These are phyloP conservation scores for Starmerella vaccinii DNA, from an alignment of 805 yeast genomes.

Conservation along the genomic window DNA sequence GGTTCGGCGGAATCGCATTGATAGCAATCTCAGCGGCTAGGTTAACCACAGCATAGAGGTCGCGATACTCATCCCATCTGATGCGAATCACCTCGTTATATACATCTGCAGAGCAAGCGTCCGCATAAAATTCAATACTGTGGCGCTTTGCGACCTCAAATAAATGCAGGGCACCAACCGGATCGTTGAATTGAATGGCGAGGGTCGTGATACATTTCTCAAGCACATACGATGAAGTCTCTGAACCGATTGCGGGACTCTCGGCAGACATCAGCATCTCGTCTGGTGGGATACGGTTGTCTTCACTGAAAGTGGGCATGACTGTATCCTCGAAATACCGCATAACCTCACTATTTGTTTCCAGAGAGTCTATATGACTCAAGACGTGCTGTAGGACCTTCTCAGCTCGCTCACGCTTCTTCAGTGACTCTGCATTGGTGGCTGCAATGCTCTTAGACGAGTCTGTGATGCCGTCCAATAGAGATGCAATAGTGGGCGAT, in stretches of 20 bases:
- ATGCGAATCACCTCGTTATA: constrained; percentile 33
- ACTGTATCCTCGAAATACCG: constrained; percentile 22
- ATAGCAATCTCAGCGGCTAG: constrained; percentile 36
- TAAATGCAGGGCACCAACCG: constrained; percentile 31
- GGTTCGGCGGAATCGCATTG: constrained; percentile 35
- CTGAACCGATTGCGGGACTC: constrained; percentile 8
- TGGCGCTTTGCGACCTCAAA: constrained; percentile 32
- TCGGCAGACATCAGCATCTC: not conserved
- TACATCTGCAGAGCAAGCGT: constrained; percentile 34
- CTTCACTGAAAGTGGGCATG: constrained; percentile 17
- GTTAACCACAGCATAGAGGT: constrained; percentile 31
- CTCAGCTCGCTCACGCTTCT: not conserved
- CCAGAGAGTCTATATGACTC: constrained; percentile 22
- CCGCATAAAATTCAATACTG: constrained; percentile 32
- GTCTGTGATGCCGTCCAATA: constrained; percentile 12
- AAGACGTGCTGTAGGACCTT: constrained; percentile 16
- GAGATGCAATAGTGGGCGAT: constrained; percentile 5
- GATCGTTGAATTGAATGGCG: constrained; percentile 25
- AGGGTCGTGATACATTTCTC: constrained; percentile 19
- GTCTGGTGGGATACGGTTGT: not conserved
- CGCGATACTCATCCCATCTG: constrained; percentile 35
- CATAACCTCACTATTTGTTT: constrained; percentile 24
- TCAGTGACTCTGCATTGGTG: not conserved
- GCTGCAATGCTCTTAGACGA: not conserved
- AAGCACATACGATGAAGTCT: constrained; percentile 15